Base-by-base conservation (phyloP, 2,329 filamentous ascomycete genomes). In the Aspergillus novoparasiticus region DNA sequence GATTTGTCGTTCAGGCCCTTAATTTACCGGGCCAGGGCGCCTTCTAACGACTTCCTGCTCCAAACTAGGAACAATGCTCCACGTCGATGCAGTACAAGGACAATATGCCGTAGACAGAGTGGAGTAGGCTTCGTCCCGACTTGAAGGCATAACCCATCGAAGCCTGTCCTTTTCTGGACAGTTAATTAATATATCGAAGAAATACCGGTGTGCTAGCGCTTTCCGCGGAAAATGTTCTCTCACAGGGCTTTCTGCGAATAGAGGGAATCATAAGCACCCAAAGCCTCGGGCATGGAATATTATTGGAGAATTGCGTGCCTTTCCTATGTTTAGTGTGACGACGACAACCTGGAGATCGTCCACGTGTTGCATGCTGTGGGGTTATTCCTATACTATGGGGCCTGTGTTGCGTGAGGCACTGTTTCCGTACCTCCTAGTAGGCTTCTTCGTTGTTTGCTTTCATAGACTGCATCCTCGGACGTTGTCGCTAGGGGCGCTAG, bases 131-230 rank as follows among this genome's bases (percentile, higher is more conserved):
- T 26, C n/a, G 23, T 30, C 32, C 21, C 48, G 28, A 39, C 39
- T 6, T 23, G 19, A 41, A 43, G 26, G 32, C 36, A 45, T 12
- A 36, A 30, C 41, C 30, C 26, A 58, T 59, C 10, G 30, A 48
- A 21, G 14, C 58, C 56, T 56, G n/a, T 58, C 54, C 62, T 61
- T 61, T 58, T 62, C 39, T 61, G 41, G 60, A 61, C 58, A 62
- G 62, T 28, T 50, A 10, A 39, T 55, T 16, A 51, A 30, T 26
- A 23, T 53, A 26, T 21, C 39, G 36, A 58, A 36, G 46, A 58
- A 50, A 59, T 41, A 34, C 48, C 60, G 54, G 51, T 58, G 54
- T 58, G 57, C 14, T 23, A 57, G 59, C 32, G 9, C 55, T 43
- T 60, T 57, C 28, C 45, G 56, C 19, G 59, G 51, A 26, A 51